A percentile compares a stretch with the other conserved stretches of the same genome.
These are phyloP conservation scores for Colletotrichum shisoi DNA, from an alignment of 2,329 filamentous ascomycete species.

Conservation along the genomic window DNA sequence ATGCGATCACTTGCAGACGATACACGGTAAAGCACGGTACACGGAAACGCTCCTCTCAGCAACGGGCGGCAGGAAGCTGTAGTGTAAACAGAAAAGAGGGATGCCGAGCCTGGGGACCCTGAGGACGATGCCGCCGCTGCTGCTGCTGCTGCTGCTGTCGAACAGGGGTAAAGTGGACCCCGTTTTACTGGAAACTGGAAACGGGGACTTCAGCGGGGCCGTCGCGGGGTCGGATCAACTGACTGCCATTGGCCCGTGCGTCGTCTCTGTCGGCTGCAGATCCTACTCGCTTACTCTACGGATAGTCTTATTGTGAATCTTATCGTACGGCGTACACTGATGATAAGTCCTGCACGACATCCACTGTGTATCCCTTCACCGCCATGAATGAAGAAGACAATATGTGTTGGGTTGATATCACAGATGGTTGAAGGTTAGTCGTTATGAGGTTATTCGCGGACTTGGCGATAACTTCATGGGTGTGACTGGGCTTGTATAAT, in stretches of 20 bases:
- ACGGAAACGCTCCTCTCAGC: background rate
- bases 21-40: background rate
- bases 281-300: background rate
- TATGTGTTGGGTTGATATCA: too few relatives aligned
- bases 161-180: conserved; percentile 31
- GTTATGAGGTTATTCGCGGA: too few relatives aligned
- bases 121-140: conserved; percentile 17
- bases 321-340: too few relatives aligned
- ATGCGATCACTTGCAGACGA: conserved; percentile 13
- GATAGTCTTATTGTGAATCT: too few relatives aligned
- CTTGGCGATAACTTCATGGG: too few relatives aligned
- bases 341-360: too few relatives aligned
- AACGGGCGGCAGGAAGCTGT: conserved; percentile 8
- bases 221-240: conserved; percentile 24
- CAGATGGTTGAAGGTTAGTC: too few relatives aligned
- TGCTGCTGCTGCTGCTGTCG: conserved; percentile 8
- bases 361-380: too few relatives aligned
- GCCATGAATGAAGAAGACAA: too few relatives aligned
- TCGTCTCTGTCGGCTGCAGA: background rate
- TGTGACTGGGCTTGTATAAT: too few relatives aligned
- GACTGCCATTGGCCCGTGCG: conserved; percentile 21
- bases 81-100: conserved; percentile 23
- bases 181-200: conserved; percentile 35
- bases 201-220: conserved; percentile 13
- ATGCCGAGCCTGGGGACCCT: conserved; percentile 31